Conservation (phyloP, 2,329 filamentous ascomycete genomes). For the Diaporthe destruens region DNA sequence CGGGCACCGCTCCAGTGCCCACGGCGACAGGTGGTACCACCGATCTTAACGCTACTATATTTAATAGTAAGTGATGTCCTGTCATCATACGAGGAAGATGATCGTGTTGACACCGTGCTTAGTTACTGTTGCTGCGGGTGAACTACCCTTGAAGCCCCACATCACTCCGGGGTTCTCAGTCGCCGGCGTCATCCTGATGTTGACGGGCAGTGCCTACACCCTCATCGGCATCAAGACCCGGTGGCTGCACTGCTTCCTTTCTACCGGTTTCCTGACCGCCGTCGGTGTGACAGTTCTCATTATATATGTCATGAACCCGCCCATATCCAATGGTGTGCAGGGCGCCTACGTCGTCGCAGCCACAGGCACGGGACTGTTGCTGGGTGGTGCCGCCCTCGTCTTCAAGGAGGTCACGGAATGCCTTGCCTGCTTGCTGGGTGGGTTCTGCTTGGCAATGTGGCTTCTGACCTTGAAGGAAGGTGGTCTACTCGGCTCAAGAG, state of each 20-base stretch:
- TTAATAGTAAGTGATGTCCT: conserved; percentile 28
- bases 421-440: conserved; percentile 87
- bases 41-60: conserved; percentile 31
- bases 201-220: conserved; percentile 77
- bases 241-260: conserved; percentile 84
- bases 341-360: conserved; percentile 88
- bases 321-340: conserved; percentile 80
- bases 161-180: conserved; percentile 87
- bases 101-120: conserved; percentile 15
- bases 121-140: conserved; percentile 62
- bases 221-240: conserved; percentile 86
- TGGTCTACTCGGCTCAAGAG: conserved; percentile 74
- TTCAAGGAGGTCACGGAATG: conserved; percentile 87
- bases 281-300: conserved; percentile 85
- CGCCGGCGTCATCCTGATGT: conserved; percentile 80
- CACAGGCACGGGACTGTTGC: conserved; percentile 77
- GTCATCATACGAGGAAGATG: neutral
- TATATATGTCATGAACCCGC: conserved; percentile 87
- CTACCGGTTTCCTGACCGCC: conserved; percentile 78
- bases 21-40: conserved; percentile 23
- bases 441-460: conserved; percentile 93
- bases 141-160: conserved; percentile 78
- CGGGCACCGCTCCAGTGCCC: conserved; percentile 17
- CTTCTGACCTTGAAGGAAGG: conserved; percentile 82
- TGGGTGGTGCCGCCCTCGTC: conserved; percentile 80